Base-by-base conservation (phyloP, 129 eudicot species). In the Daucus carota region DNA sequence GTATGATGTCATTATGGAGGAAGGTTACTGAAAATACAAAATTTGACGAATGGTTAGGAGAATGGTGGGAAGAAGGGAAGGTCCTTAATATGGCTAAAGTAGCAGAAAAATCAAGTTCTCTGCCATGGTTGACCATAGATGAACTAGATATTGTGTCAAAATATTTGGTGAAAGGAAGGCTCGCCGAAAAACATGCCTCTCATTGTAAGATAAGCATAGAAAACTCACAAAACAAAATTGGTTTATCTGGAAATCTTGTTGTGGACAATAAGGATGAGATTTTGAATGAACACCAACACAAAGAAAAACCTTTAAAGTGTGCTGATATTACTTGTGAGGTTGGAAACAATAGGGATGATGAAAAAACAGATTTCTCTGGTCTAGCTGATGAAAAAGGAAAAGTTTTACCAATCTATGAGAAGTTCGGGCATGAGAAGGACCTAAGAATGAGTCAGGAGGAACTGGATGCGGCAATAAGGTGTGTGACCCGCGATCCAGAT, bases 1-100 rank as follows among this genome's bases (percentile, higher is more conserved):
- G 86, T n/a, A 65, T 91, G 76, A 83, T 89, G 82, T 89, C 96
- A 38, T 72, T 87, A 65, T 94, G 99, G 99, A 86, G 82, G 52
- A 91, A 86, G 70, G 89, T 78, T 73, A 84, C 97, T 48, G 82
- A 82, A 79, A 79, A 85, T 78, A 94, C 99, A 4, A 94, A 86
- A 86, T 94, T 94, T 79, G 80, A 80, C 79, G 92, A 94, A 76
- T 94, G 99, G 97, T 78, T 94, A 74, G 82, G 83, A 48, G 99
- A 89, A 78, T 94, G 99, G 99, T 94, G 97, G 97, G 99, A 87
- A 73, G 96, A 88, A 48, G 86, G 87, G 84, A 78, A 81, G 65
- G 76, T 29, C 52, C 77, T 80, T 83, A 79, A 73, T 44, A 41
- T 50, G 71, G 80, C 74, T 41, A 72, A 85, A 78, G 90, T 48